phyloP scores from a whole-genome alignment of 371 early-diverging fungal species.

The Chytridium lagenaria region DNA sequence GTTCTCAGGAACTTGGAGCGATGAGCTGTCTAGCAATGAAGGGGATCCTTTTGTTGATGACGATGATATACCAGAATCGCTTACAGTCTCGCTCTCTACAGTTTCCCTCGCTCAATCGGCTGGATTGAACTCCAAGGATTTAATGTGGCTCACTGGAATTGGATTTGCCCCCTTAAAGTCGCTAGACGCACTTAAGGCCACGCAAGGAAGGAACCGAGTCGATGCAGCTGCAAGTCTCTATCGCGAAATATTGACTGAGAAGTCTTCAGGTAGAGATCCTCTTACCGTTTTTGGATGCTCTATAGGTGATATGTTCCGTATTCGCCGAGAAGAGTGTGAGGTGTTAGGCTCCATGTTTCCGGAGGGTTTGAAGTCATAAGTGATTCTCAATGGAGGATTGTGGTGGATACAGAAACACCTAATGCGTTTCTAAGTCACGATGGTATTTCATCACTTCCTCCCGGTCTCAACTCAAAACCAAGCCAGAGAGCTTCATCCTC shows the following conservation, averaged over 20 bases:
- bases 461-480: background rate
- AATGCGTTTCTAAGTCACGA: background rate
- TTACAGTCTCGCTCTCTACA: background rate
- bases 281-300: background rate
- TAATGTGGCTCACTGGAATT: slow-evolving; percentile 26
- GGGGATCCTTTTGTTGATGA: slow-evolving; percentile 31
- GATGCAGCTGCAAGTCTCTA: slow-evolving; percentile 37
- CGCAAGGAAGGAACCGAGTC: slow-evolving; percentile 14
- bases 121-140: slow-evolving; percentile 20
- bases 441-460: background rate
- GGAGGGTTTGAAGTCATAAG: slow-evolving; percentile 23
- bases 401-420: slow-evolving; percentile 21
- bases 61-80: slow-evolving; percentile 24
- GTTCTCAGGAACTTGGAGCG: slow-evolving; percentile 8
- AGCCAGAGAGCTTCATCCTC: background rate
- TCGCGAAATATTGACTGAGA: slow-evolving; percentile 3
- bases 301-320: slow-evolving; percentile 16
- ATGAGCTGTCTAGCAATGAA: slow-evolving; percentile 19
- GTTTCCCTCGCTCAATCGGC: slow-evolving; percentile 17
- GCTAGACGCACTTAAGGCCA: slow-evolving; percentile 27
- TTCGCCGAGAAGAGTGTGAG: slow-evolving; percentile 35
- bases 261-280: background rate
- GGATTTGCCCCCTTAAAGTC: slow-evolving; percentile 33
- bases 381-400: slow-evolving; percentile 18
- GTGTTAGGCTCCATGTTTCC: slow-evolving; percentile 39